phyloP scores from a whole-genome alignment of 192 early-diverging fungal species.

The Allomyces javanicus region DNA sequence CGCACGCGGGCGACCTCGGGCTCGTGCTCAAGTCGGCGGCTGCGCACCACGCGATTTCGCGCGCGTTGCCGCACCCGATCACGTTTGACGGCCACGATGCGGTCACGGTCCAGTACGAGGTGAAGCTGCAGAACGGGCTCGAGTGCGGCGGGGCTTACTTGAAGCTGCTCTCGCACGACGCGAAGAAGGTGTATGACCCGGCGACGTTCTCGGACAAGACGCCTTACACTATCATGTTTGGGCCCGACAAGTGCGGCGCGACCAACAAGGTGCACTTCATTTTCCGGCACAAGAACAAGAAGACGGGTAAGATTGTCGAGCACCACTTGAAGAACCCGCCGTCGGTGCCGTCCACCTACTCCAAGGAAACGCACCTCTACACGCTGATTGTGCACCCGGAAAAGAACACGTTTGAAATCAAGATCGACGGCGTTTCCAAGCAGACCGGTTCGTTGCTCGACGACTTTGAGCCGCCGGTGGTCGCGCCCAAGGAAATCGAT shows the following conservation, averaged over 20 bases:
- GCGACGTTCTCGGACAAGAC: conserved; percentile 58
- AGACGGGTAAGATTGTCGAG: conserved; percentile 59
- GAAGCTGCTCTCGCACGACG: conserved; percentile 57
- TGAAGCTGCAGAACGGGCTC: conserved; percentile 66
- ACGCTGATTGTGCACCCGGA: conserved; percentile 59
- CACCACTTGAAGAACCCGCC: conserved; percentile 66
- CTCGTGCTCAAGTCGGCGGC: conserved; percentile 63
- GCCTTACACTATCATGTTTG: conserved; percentile 60
- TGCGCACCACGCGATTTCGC: conserved; percentile 73
- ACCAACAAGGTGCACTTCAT: conserved; percentile 86
- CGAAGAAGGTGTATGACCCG: conserved; percentile 24
- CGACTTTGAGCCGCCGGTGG: conserved; percentile 65
- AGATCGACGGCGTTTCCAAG: conserved; percentile 44
- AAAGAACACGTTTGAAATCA: conserved; percentile 29
- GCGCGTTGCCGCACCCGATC: conserved; percentile 41
- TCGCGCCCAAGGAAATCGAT: conserved; percentile 65
- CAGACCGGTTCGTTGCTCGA: conserved; percentile 51
- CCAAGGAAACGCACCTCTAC: conserved; percentile 52
- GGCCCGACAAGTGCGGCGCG: conserved; percentile 85
- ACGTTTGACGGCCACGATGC: conserved; percentile 52
- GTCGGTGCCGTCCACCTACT: conserved; percentile 26
- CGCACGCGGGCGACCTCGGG: conserved; percentile 43
- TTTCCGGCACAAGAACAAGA: conserved; percentile 75
- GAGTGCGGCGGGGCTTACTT: conserved; percentile 88
- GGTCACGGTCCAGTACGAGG: conserved; percentile 61